Conservation (phyloP, 23 red algal species). For the Gracilaria gracilis region DNA sequence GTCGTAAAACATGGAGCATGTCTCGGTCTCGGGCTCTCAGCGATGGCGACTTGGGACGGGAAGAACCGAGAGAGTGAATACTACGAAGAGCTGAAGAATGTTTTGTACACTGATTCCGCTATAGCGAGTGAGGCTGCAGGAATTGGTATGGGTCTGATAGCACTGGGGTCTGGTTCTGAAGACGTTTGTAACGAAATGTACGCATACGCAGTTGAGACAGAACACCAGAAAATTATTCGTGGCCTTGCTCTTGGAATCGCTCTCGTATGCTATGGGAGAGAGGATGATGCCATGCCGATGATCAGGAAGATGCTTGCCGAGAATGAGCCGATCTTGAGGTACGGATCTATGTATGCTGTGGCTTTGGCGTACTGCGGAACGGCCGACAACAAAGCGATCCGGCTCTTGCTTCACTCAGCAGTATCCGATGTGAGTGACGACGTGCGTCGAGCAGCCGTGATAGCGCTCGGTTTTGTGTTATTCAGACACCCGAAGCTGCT, state of each 20-base stretch:
- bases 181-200: conserved; percentile 89
- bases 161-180: conserved; percentile 83
- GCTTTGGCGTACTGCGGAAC: conserved; percentile 98
- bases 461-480: conserved; percentile 92
- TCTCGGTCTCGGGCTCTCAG: conserved; percentile 89
- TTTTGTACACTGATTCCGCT: conserved; percentile 91
- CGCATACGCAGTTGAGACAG: conserved; percentile 90
- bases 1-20: conserved; percentile 99
- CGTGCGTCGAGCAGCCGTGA: conserved; percentile 95
- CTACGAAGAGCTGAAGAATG: conserved; percentile 92
- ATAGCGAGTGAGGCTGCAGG: conserved; percentile 96
- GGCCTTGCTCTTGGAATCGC: conserved; percentile 92
- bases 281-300: conserved; percentile 86
- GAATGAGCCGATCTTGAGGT: conserved; percentile 86
- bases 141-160: conserved; percentile 88
- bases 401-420: conserved; percentile 87
- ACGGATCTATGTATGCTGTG: conserved; percentile 90
- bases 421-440: conserved; percentile 97
- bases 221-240: conserved; percentile 96
- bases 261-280: conserved; percentile 84
- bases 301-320: conserved; percentile 84
- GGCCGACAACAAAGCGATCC: conserved; percentile 90
- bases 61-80: conserved; percentile 76
- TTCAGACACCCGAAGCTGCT: conserved; percentile 85
- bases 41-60: conserved; percentile 88